phyloP scores from a whole-genome alignment of 2,329 filamentous ascomycete genomes.

The Zarea fungicola region DNA sequence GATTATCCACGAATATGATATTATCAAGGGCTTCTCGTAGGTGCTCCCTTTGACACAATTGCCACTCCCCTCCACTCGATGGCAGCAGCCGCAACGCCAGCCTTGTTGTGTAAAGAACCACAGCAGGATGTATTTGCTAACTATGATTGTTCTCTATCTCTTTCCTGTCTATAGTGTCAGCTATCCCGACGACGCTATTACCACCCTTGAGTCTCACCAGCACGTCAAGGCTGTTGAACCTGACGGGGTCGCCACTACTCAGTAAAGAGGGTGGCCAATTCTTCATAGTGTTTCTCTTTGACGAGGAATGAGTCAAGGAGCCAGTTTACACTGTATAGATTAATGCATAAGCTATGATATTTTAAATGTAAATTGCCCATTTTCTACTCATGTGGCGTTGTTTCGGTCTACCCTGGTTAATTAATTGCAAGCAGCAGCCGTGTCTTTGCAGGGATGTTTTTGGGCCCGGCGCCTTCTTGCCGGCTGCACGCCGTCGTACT shows the following conservation, averaged over 20 bases:
- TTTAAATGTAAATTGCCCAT: background rate
- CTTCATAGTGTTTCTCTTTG: background rate
- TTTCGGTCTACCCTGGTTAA: background rate
- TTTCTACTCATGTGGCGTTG: conserved; percentile 2
- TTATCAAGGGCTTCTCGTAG: conserved; percentile 93
- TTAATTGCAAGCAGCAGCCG: background rate
- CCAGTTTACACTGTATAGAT: background rate
- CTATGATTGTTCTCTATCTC: background rate
- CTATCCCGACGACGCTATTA: conserved; percentile 62
- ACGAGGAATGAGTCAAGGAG: background rate
- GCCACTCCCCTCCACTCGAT: background rate
- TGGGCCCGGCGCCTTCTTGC: too few relatives aligned
- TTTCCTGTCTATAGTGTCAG: conserved; percentile 52
- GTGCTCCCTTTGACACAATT: conserved; percentile 29
- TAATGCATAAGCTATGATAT: background rate
- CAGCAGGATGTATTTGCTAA: conserved; percentile 1
- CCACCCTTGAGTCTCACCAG: conserved; percentile 61
- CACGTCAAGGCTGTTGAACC: conserved; percentile 70
- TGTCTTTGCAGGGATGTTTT: too few relatives aligned
- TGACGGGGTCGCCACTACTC: conserved; percentile 65
- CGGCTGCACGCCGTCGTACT: too few relatives aligned
- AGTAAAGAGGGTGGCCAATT: conserved; percentile 50
- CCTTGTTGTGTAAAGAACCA: background rate
- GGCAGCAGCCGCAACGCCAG: background rate
- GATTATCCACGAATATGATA: conserved; percentile 75